Base-by-base conservation (phyloP, 345 rosid genomes). In the Pistacia atlantica region DNA sequence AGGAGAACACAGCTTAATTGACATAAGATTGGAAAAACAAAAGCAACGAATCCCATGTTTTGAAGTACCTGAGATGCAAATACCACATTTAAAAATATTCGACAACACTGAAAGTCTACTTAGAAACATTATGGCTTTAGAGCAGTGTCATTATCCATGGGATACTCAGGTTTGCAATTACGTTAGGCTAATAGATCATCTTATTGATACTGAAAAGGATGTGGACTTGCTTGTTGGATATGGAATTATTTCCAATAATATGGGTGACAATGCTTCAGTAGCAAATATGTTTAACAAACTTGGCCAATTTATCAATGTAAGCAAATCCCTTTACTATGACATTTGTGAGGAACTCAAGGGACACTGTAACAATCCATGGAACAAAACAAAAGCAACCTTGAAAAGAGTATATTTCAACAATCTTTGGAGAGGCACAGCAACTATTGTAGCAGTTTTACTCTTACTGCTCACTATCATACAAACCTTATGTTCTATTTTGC, bases 171-270 rank as follows among this genome's bases (percentile, higher is more conserved):
- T 69, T 5, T 68, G 79, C 74, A 54, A 35, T 35, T 69, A 48
- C 63, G 17, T 76, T n/a, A 10, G 35, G 10, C 61, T 60, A 9
- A 57, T 13, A 60, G 67, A 54, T 35, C 13, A 25, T 22, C 73
- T 77, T 35, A 69, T 69, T 14, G 57, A 69, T 11, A 77, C 61
- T 28, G 62, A 57, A 6, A 64, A 77, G 35, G 74, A 77, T 46
- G 79, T 77, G 62, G 61, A 51, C 20, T 20, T 77, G 74, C 79
- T 69, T n/a, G 69, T 62, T 25, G 79, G 61, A 16, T 52, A 69
- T 33, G 65, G 65, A 11, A 61, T 69, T 6, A 62, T 77, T 35
- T 46, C 61, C 17, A 69, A 60, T 18, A 11, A 68, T 13, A 5
- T 69, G 8, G 74, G 74, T 1, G 37, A 60, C 31, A 31, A 65